phyloP scores from a whole-genome alignment of 805 yeast genomes.

The Candida awuae region DNA sequence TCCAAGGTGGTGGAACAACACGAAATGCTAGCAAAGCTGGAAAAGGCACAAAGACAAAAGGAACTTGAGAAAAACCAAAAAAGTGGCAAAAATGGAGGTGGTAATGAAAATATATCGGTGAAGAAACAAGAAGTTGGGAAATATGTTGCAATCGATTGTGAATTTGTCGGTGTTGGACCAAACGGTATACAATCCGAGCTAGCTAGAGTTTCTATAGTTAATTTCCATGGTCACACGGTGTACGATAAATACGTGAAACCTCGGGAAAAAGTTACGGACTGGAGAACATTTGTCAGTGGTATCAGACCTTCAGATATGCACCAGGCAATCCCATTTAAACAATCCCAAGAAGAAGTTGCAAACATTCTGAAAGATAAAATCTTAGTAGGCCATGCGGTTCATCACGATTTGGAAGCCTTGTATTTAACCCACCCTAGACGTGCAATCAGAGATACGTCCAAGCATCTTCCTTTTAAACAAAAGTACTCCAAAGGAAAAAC shows the following conservation, averaged over 20 bases:
- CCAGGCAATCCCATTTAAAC: constrained; percentile 55
- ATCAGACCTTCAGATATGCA: constrained; percentile 62
- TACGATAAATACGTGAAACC: constrained; percentile 75
- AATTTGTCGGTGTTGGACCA: constrained; percentile 85
- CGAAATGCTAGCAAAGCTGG: background rate
- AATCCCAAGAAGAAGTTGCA: constrained; percentile 53
- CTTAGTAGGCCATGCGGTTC: constrained; percentile 79
- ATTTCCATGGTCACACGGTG: constrained; percentile 65
- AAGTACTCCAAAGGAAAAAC: constrained; percentile 56
- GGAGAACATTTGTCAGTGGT: constrained; percentile 93
- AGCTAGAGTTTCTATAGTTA: constrained; percentile 84
- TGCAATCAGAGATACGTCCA: constrained; percentile 67
- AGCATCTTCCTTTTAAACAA: constrained; percentile 47
- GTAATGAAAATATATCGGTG: background rate
- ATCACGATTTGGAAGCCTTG: constrained; percentile 68
- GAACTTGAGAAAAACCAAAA: background rate
- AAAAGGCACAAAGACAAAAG: background rate
- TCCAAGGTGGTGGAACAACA: constrained; percentile 8
- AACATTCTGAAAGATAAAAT: constrained; percentile 46
- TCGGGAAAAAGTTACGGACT: constrained; percentile 67
- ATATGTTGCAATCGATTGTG: constrained; percentile 83
- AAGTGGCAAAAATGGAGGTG: background rate
- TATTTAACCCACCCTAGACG: constrained; percentile 58
- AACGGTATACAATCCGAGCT: constrained; percentile 63
- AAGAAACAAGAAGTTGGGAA: constrained; percentile 45